These are phyloP conservation scores for Climacium dendroides DNA, from an alignment of 225 moss, liverwort and hornwort species.

Conservation along the genomic window DNA sequence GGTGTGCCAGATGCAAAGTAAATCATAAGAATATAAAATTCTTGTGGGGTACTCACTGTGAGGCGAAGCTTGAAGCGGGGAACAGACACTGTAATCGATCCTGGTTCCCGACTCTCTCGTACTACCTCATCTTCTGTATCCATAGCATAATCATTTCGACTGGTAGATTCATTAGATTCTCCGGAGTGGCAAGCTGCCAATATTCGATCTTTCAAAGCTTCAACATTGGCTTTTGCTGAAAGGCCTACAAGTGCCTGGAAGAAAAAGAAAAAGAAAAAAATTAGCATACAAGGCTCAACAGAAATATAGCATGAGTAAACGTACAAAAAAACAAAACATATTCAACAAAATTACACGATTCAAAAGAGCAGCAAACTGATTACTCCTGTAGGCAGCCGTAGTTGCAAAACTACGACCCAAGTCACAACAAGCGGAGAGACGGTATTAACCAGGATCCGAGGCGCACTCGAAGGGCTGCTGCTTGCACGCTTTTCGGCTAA, in stretches of 20 bases:
- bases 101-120: conserved; percentile 10
- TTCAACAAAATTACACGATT: background rate
- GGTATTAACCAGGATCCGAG: conserved; percentile 62
- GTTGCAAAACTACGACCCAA: background rate
- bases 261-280: background rate
- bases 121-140: conserved; percentile 28
- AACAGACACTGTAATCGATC: conserved; percentile 27
- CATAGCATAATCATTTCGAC: conserved; percentile 22
- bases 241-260: conserved; percentile 65
- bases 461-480: conserved; percentile 51
- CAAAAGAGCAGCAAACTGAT: background rate
- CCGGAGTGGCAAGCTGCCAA: conserved; percentile 27
- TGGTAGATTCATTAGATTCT: conserved; percentile 2
- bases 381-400: background rate
- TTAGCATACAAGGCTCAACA: background rate
- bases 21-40: background rate
- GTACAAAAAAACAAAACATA: background rate
- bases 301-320: background rate
- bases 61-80: conserved; percentile 72
- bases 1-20: background rate
- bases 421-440: background rate
- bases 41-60: conserved; percentile 32
- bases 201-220: conserved; percentile 48
- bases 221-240: conserved; percentile 42
- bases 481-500: conserved; percentile 89